Base-by-base conservation (phyloP, 768 basidiomycete genomes). In the Harrya chromipes region DNA sequence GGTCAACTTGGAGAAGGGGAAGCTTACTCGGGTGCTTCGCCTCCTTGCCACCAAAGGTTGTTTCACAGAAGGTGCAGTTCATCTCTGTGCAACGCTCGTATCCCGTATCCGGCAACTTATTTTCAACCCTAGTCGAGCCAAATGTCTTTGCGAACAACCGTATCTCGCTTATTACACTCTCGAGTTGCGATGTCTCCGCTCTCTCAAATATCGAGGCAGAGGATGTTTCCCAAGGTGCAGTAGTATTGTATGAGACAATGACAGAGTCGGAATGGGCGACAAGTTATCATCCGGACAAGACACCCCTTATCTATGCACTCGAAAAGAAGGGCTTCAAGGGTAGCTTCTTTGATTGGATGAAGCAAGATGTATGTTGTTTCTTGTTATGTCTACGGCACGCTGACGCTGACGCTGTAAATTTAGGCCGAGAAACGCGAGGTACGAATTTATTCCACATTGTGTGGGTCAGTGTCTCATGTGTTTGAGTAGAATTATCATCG, bases 121-220 rank as follows among this genome's bases (percentile, higher is more conserved):
- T 27, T 27, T 27, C 2, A 9, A 37, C 21, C 33, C 24, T 13
- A 65, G 68, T 71, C 11, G 45, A 55, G 7, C 55, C 56, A 9
- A 60, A 70, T n/a, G 48, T 49, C 0, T 70, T 67, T 51, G 62
- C 67, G 12, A 70, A 70, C 45, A 71, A 65, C 40, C 70, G 66
- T n/a, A 55, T 70, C 23, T 71, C 70, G 3, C 58, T 67, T 11
- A 43, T 63, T 2, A 58, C 65, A 5, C 54, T 49, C 35, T 56
- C 60, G 12, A 45, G 14, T 21, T 60, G 47, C n/a, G 36, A 49
- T 23, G 13, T 51, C 0, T 54, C 54, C 4, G 57, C 44, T 19
- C 47, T 60, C 9, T 45, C 49, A 0, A 46, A 48, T 10, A 34
- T 54, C 19, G 27, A 46, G 10, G 27, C 47, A 3, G 54, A 54